phyloP scores from a whole-genome alignment of 108 stramenopile genomes.

The Stephanodiscus minutulus region DNA sequence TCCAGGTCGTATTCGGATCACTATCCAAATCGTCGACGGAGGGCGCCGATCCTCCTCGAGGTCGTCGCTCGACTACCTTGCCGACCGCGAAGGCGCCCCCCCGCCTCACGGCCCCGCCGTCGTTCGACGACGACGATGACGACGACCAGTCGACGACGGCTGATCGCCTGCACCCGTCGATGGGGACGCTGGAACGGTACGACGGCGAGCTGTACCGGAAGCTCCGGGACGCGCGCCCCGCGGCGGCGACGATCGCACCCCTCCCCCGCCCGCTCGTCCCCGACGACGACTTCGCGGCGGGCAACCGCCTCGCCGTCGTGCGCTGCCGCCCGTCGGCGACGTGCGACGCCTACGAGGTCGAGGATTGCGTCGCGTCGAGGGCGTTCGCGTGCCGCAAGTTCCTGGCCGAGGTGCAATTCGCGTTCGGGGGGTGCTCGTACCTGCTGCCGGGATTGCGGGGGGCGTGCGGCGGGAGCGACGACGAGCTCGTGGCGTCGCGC shows the following conservation, averaged over 20 bases:
- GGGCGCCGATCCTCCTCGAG: neutral
- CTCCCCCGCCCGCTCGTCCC: conserved; percentile 2
- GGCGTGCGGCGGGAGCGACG: neutral
- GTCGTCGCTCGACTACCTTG: too few species aligned
- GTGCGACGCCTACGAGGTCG: neutral
- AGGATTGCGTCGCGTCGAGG: conserved; percentile 3
- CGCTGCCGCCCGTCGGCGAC: neutral
- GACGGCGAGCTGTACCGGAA: conserved; percentile 2
- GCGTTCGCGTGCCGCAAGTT: conserved; percentile 19
- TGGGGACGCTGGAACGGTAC: conserved; percentile 2
- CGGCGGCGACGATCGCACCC: neutral
- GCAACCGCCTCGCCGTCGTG: neutral
- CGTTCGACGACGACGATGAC: neutral
- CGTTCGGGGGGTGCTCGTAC: conserved; percentile 61
- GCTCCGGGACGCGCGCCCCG: neutral
- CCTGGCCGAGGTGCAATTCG: conserved; percentile 24
- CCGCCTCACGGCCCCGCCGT: too few species aligned
- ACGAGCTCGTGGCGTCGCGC: too few species aligned
- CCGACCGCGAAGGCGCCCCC: neutral
- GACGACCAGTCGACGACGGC: too few species aligned
- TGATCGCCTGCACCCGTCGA: conserved; percentile 4
- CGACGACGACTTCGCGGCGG: neutral
- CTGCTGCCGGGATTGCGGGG: conserved; percentile 43
- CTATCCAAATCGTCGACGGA: neutral
- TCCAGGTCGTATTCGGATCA: neutral